Percentiles rank a stretch among this genome's conserved stretches.
Evolutionary conservation across 2,329 filamentous ascomycete species (phyloP).

Genomic region (Alternaria sp.): DNA sequence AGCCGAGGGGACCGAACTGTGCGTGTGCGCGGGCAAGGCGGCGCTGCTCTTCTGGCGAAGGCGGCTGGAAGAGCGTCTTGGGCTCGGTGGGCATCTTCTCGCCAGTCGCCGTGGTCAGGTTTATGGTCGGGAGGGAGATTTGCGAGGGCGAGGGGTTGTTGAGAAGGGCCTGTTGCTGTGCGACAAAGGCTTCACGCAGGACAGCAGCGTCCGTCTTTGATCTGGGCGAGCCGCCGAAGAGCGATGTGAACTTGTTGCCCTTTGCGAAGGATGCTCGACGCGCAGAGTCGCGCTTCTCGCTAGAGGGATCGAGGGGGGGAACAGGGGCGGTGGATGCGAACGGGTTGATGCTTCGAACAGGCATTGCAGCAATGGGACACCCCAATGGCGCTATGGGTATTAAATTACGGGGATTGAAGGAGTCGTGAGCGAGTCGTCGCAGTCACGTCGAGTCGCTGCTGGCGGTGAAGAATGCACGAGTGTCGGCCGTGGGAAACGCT

Average conservation of each 20-base stretch:
- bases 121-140: conserved; percentile 88
- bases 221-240: conserved; percentile 84
- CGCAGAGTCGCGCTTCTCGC: conserved; percentile 63
- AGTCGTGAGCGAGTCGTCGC: background rate
- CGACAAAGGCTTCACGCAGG: conserved; percentile 72
- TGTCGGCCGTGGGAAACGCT: conserved; percentile 16
- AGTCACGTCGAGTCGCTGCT: background rate
- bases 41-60: conserved; percentile 81
- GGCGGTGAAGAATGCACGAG: conserved; percentile 27
- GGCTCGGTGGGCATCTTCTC: conserved; percentile 78
- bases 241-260: conserved; percentile 75
- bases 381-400: background rate
- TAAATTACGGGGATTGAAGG: conserved; percentile 2
- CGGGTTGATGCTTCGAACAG: conserved; percentile 68
- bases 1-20: conserved; percentile 87
- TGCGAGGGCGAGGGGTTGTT: conserved; percentile 69
- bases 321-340: conserved; percentile 63
- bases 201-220: conserved; percentile 69
- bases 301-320: conserved; percentile 59
- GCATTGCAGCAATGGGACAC: conserved; percentile 59
- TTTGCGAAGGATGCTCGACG: conserved; percentile 64
- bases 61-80: conserved; percentile 85
- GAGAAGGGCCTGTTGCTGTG: conserved; percentile 66
- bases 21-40: conserved; percentile 80
- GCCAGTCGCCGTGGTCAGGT: conserved; percentile 83